A percentile compares a stretch with the other conserved stretches of the same genome.
Evolutionary conservation across 495 filamentous ascomycete genomes (phyloP).

Genomic region (Hypoxylon cercidicola): DNA sequence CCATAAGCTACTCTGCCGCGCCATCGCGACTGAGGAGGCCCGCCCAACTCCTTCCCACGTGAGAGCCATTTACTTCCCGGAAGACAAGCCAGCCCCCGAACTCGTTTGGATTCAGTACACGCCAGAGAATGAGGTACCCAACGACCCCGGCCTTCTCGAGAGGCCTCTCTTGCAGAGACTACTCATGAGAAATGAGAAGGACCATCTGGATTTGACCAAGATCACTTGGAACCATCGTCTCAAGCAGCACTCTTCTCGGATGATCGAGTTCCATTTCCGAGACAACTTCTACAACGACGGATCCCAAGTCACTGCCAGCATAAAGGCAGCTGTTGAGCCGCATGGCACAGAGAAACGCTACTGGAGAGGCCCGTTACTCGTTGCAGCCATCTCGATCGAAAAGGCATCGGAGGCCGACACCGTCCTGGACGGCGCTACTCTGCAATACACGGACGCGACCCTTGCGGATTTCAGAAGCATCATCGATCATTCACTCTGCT

Average conservation of each 20-base stretch:
- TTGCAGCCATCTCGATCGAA: neutral
- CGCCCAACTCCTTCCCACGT: conserved; percentile 13
- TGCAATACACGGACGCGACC: neutral
- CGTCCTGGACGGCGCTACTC: neutral
- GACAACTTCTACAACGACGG: conserved; percentile 3
- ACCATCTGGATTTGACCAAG: neutral
- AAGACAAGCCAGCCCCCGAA: conserved; percentile 1
- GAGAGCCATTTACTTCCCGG: conserved; percentile 21
- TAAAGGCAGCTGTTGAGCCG: neutral
- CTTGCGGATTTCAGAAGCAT: conserved; percentile 1
- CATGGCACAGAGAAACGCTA: neutral
- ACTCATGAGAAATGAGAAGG: neutral
- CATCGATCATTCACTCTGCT: conserved; percentile 1
- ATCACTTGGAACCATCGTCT: neutral
- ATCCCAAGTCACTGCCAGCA: neutral
- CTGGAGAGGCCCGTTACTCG: neutral
- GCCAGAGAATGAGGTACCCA: neutral
- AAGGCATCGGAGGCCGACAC: neutral
- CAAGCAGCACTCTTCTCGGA: neutral
- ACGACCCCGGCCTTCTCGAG: neutral
- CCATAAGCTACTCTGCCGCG: conserved; percentile 17
- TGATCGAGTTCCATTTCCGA: neutral
- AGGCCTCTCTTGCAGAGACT: neutral
- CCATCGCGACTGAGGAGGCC: neutral
- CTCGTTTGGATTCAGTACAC: neutral